Evolutionary conservation across 2,329 filamentous ascomycete species (phyloP).

Genomic region (Herpotrichia juniperi): DNA sequence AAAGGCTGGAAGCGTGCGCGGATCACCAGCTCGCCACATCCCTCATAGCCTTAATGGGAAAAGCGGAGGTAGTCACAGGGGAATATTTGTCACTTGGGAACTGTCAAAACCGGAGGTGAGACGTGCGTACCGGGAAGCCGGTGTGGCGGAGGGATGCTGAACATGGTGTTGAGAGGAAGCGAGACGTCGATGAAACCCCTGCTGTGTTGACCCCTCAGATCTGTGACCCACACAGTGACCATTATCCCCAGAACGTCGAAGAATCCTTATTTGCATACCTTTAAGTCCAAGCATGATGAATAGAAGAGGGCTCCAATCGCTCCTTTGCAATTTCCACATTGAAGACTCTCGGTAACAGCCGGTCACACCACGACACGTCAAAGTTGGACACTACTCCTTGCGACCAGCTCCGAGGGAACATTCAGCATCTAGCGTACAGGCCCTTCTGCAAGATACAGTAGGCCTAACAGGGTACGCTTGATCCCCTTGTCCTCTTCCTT

Average conservation of each 20-base stretch:
- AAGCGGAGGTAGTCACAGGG: conserved; percentile 1
- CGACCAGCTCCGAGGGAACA: too few species aligned
- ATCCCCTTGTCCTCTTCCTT: too few species aligned
- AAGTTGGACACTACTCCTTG: background rate
- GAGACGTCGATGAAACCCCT: conserved; percentile 21
- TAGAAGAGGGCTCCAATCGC: conserved; percentile 1
- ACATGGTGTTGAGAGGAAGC: conserved; percentile 17
- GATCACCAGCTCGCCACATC: conserved; percentile 7
- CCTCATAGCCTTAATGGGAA: background rate
- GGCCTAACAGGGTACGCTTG: too few species aligned
- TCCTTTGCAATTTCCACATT: background rate
- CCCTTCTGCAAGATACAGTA: too few species aligned
- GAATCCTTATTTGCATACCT: conserved; percentile 8
- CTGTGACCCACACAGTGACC: conserved; percentile 14
- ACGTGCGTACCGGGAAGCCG: conserved; percentile 6
- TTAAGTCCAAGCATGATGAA: conserved; percentile 10
- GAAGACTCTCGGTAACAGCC: background rate
- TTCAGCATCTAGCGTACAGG: too few species aligned
- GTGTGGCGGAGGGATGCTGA: background rate
- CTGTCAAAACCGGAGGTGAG: conserved; percentile 4
- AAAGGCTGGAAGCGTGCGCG: conserved; percentile 5
- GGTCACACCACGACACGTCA: background rate
- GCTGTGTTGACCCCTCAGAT: conserved; percentile 6
- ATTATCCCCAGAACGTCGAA: background rate
- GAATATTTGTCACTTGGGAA: conserved; percentile 16